Base-by-base conservation (phyloP, 1,284 basidiomycete genomes). In the Apiotrichum porosum region DNA sequence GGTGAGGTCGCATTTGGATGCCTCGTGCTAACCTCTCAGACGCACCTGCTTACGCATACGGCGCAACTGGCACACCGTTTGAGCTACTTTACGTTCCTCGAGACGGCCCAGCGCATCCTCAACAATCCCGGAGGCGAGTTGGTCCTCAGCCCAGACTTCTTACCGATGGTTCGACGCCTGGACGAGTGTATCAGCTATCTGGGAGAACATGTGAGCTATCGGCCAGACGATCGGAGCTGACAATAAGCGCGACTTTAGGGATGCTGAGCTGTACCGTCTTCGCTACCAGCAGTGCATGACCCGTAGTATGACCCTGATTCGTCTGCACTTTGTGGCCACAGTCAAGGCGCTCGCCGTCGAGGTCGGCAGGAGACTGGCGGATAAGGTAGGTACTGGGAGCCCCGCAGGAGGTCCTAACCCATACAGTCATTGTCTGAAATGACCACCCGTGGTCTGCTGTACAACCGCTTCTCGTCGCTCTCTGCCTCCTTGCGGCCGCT, bases 231-330 rank as follows among this genome's bases (percentile, higher is more conserved):
- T 46, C 5, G 32, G 21, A 37, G 33, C 47, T 46, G 15, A 42
- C 23, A 9, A 10, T 9, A 61, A 95, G 89, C 81, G 88, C 58
- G 84, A 91, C 67, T 95, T 85, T 74, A 81, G 81, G 60, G 92
- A 95, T 75, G 83, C 90, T 10, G 89, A 94, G 62, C 77, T 95
- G 17, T 95, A 94, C 68, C 77, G 94, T 9, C 78, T 97, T 18
- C 83, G 92, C 21, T 95, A 92, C 73, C 90, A 93, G 63, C 92
- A 95, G 73, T 95, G 92, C 70, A 84, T 95, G 80, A 93, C 88
- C 0, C 82, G 92, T 30, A 87, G 89, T 19, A 94, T 95, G 91
- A 94, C 90, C 0, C 78, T 97, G 42, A 89, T 95, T 75, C 92
- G 88, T 67, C 89, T 95, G 81, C 90, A 86, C 72, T 93, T 94